Evolutionary conservation across 164 flowering plant species (phyloP), one percentile per base, ranked within the genome.

Genomic region (Cinnamomum chago): DNA sequence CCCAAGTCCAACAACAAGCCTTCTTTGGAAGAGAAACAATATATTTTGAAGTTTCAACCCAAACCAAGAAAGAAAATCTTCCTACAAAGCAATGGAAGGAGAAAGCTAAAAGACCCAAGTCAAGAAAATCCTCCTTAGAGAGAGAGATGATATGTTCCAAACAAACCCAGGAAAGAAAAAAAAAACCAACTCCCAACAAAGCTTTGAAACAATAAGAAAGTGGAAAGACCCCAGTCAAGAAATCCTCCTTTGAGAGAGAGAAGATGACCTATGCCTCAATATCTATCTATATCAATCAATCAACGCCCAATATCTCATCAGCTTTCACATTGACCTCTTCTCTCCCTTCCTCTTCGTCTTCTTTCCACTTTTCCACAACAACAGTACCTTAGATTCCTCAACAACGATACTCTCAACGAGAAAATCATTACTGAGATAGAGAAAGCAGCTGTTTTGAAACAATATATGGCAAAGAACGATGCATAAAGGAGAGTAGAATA

Each of bases 371-470:
- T 83, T 84, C 69, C 76, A 75, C 74, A 65, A 76, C 47, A 75
- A 79, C 73, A 55, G 60, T 15, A 67, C 81, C 82, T 84, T 73
- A 85, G 86, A 83, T 82, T 86, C 85, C 87, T 80, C 81, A 82
- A 79, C 81, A 81, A 81, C 79, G 83, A 84, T 80, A 82, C 85
- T 85, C 79, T 33, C 78, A 85, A 83, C 84, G 83, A 87, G 86
- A 85, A 82, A 83, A 85, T 83, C 85, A 85, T 86, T 86, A 81
- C 79, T 81, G 75, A 67, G 52, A 47, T 67, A 75, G 76, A 68
- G 76, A 79, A 65, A 18, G 35, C 27, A 50, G 72, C 55, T 68
- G 12, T 52, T 52, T 52, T 52, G 58, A 52, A 17, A 13, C 4
- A 55, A 73, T 62, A 58, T 58, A 7, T 28, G 35, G 40, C 14